Evolutionary conservation across 225 moss, liverwort and hornwort genomes (phyloP).

Genomic region (Ulota crispa): DNA sequence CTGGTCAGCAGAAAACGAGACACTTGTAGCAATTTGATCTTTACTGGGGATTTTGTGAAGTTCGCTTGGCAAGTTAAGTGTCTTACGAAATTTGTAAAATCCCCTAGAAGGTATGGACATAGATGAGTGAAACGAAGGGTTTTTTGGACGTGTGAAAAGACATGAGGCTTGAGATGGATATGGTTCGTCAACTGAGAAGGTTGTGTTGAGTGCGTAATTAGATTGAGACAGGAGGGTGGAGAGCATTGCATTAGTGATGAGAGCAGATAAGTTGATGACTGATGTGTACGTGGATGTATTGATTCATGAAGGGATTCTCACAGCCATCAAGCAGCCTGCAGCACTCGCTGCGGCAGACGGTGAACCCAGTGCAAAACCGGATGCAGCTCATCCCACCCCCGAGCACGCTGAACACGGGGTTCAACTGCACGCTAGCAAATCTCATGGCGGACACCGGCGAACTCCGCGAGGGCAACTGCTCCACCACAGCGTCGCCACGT

Average conservation of each 20-base stretch:
- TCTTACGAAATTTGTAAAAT: neutral
- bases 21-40: neutral
- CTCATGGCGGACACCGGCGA: constrained; percentile 78
- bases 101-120: neutral
- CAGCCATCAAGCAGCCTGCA: constrained; percentile 93
- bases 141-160: neutral
- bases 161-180: neutral
- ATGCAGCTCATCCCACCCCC: constrained; percentile 71
- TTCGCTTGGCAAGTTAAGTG: neutral
- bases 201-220: neutral
- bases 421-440: constrained; percentile 91
- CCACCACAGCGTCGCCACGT: constrained; percentile 93
- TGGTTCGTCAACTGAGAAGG: neutral
- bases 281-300: neutral
- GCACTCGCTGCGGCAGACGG: constrained; percentile 73
- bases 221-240: neutral
- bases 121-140: neutral
- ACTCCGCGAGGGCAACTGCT: constrained; percentile 93
- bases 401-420: constrained; percentile 60
- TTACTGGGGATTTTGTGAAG: neutral
- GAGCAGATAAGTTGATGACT: neutral
- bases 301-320: constrained; percentile 54
- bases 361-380: constrained; percentile 65
- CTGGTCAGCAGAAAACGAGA: neutral
- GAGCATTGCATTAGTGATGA: neutral